Evolutionary conservation across 148 eudicot species (phyloP).

Genomic region (Chenopodium formosanum): DNA sequence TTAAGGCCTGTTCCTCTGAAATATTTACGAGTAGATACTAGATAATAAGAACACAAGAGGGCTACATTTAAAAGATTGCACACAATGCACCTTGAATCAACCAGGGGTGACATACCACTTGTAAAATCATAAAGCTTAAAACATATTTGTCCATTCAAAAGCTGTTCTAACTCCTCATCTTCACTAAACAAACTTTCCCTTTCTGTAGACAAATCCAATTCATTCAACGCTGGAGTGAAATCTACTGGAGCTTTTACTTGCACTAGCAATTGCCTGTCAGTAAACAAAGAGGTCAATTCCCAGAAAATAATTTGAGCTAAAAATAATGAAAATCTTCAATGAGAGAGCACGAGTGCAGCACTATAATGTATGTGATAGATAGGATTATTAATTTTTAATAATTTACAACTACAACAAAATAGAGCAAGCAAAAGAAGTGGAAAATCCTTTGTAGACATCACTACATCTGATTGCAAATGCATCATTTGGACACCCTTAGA

Average conservation of each 20-base stretch:
- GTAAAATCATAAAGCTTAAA: slow-evolving; percentile 78
- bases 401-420: neutral
- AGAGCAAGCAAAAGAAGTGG: neutral
- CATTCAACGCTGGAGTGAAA: slow-evolving; percentile 42
- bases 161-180: slow-evolving; percentile 83
- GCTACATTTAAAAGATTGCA: slow-evolving; percentile 4
- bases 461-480: neutral
- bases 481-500: neutral
- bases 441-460: neutral
- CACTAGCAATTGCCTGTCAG: slow-evolving; percentile 67
- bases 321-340: neutral
- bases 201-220: slow-evolving; percentile 53
- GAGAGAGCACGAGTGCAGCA: neutral
- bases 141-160: slow-evolving; percentile 66
- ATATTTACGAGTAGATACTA: slow-evolving; percentile 29
- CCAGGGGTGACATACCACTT: slow-evolving; percentile 48
- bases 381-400: no score
- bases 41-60: slow-evolving; percentile 8
- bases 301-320: neutral
- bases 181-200: slow-evolving; percentile 52
- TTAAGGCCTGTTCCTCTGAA: slow-evolving; percentile 44
- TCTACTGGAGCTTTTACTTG: slow-evolving; percentile 53
- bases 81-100: neutral
- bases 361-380: no score
- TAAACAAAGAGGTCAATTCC: slow-evolving; percentile 14